Base-by-base conservation (phyloP, 305 asterid genomes). In the Fraxinus velutina region DNA sequence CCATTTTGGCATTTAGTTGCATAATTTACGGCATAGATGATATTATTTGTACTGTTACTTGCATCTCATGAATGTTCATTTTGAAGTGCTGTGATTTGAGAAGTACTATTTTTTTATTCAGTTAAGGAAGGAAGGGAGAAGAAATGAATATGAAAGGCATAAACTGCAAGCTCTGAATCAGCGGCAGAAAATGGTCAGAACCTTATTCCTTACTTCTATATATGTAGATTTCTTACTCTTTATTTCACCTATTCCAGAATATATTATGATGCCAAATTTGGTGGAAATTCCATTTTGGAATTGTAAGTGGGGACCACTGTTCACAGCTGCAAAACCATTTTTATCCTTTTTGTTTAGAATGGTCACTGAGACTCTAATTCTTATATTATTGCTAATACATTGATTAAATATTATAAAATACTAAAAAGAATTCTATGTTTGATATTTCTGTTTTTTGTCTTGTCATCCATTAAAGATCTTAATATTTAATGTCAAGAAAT, bases 91-190 rank as follows among this genome's bases (percentile, higher is more conserved):
- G 7, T 70, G 21, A 29, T 29, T 70, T 70, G 4, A 70, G 15
- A 29, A 68, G 2, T 70, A 70, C 22, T 33, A 72, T 76, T 80
- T 60, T 74, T 72, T 33, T 71, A 30, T 79, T 75, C 96, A 96
- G 99, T 86, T 96, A 84, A 93, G 89, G 90, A 96, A 96, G 89
- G 99, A 96, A 84, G 99, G 99, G 78, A 90, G 99, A 90, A 91
- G 93, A 89, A 96, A 94, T 60, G 99, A 96, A 86, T 94, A 93
- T 82, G 99, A 96, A 82, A 91, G 99, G 82, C 98, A 96, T 86
- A 96, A 96, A 88, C 82, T 96, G 87, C 99, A 89, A 89, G 95
- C 99, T 78, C 77, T 96, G 89, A 96, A 96, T 88, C 99, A 94
- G 83, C 96, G 99, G 37, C 99, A 96, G 87, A 96, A 96, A 85